phyloP scores from a whole-genome alignment of 2,329 filamentous ascomycete genomes.

The Thelonectria olida region DNA sequence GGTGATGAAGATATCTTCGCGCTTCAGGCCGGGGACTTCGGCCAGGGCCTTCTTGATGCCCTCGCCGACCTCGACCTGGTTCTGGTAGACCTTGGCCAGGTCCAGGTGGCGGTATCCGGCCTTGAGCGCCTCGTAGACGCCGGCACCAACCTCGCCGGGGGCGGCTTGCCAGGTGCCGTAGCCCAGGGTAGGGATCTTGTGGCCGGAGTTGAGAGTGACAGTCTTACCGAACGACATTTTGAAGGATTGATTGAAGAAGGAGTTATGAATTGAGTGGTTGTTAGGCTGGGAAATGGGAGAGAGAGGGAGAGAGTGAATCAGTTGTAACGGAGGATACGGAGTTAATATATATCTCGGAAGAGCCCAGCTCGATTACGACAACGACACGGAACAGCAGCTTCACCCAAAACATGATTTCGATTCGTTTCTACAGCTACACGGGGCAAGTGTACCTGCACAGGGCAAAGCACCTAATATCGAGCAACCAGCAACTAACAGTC shows the following conservation, averaged over 20 bases:
- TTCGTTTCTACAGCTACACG: not conserved
- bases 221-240: constrained; percentile 62
- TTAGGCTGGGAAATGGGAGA: not conserved
- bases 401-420: not conserved
- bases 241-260: not conserved
- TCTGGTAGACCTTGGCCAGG: constrained; percentile 66
- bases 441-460: not conserved
- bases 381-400: not conserved
- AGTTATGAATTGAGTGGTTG: not conserved
- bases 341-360: not conserved
- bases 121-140: constrained; percentile 71
- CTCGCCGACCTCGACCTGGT: constrained; percentile 67
- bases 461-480: not conserved
- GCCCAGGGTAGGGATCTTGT: constrained; percentile 70
- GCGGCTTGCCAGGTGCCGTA: constrained; percentile 74
- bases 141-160: constrained; percentile 70
- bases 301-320: no score
- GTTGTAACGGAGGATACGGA: not conserved
- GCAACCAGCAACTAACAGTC: not conserved
- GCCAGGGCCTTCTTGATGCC: constrained; percentile 59
- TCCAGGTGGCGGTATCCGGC: constrained; percentile 72
- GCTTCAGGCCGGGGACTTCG: constrained; percentile 61
- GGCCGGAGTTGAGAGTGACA: constrained; percentile 70
- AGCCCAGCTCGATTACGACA: constrained; percentile 3
- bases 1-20: constrained; percentile 68